Evolutionary conservation across 2,329 filamentous ascomycete genomes (phyloP).

Genomic region (Cladophialophora exuberans): DNA sequence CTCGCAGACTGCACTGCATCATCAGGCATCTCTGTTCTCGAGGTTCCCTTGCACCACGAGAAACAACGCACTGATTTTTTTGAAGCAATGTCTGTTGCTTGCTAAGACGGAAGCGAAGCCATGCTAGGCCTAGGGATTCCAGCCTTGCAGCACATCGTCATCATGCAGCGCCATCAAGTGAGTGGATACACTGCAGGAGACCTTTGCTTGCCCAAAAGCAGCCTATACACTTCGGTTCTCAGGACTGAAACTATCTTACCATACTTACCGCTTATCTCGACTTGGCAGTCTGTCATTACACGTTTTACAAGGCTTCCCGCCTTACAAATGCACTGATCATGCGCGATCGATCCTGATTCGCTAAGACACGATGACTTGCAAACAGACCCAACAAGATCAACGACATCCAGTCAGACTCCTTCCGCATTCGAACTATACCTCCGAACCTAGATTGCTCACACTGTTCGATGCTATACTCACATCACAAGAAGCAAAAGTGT

Average conservation of each 20-base stretch:
- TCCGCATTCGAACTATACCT: background rate
- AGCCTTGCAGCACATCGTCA: background rate
- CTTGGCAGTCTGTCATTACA: background rate
- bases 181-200: background rate
- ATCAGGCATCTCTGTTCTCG: no score
- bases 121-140: background rate
- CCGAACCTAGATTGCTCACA: background rate
- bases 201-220: no score
- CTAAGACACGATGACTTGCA: background rate
- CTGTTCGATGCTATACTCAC: background rate
- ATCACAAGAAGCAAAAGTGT: background rate
- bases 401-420: background rate
- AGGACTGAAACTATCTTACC: no score
- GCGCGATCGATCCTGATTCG: no score
- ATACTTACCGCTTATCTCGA: no score
- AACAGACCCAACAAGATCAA: background rate
- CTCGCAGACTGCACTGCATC: no score
- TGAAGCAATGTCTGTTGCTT: no score
- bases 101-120: background rate
- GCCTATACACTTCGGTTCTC: no score
- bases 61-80: no score
- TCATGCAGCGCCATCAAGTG: background rate
- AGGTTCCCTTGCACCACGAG: no score
- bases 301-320: no score
- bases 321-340: no score